These are phyloP conservation scores for Exophiala sp. DNA, from an alignment of 2,329 filamentous ascomycete species.

Conservation along the genomic window DNA sequence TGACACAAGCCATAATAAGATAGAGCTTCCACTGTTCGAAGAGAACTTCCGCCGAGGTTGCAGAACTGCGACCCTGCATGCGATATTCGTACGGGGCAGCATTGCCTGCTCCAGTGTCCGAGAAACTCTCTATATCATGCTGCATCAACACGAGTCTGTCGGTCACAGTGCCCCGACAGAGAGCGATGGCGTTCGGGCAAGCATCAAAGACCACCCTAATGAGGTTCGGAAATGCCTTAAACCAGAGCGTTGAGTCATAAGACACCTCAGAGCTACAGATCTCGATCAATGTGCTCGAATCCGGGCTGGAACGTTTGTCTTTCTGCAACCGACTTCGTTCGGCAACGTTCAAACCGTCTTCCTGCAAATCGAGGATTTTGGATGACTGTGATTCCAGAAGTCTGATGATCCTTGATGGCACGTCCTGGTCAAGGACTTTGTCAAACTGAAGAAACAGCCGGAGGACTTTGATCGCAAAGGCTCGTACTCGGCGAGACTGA, in stretches of 20 bases:
- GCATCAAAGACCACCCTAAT: conserved; percentile 86
- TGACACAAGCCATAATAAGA: conserved; percentile 94
- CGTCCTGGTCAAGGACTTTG: conserved; percentile 73
- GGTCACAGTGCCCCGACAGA: conserved; percentile 88
- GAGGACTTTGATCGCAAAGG: conserved; percentile 88
- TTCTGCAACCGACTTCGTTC: conserved; percentile 89
- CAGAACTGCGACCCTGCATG: conserved; percentile 52
- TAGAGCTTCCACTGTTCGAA: conserved; percentile 99
- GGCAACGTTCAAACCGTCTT: conserved; percentile 84
- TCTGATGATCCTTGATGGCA: conserved; percentile 77
- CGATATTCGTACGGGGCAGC: conserved; percentile 38
- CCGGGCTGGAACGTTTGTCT: conserved; percentile 78
- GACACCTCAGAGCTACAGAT: conserved; percentile 92
- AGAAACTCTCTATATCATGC: conserved; percentile 72
- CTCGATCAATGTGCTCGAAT: conserved; percentile 82
- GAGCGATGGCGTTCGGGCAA: conserved; percentile 85
- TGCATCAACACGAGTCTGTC: conserved; percentile 92
- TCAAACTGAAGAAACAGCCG: conserved; percentile 93
- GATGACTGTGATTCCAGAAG: conserved; percentile 88
- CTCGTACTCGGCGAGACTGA: conserved; percentile 81
- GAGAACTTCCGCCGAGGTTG: conserved; percentile 76
- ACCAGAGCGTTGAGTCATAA: conserved; percentile 94
- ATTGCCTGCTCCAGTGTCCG: conserved; percentile 59
- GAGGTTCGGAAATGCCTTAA: conserved; percentile 95
- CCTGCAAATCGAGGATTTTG: conserved; percentile 85